These are phyloP conservation scores for Metschnikowia amazonensis DNA, from an alignment of 805 yeast species.

Conservation along the genomic window DNA sequence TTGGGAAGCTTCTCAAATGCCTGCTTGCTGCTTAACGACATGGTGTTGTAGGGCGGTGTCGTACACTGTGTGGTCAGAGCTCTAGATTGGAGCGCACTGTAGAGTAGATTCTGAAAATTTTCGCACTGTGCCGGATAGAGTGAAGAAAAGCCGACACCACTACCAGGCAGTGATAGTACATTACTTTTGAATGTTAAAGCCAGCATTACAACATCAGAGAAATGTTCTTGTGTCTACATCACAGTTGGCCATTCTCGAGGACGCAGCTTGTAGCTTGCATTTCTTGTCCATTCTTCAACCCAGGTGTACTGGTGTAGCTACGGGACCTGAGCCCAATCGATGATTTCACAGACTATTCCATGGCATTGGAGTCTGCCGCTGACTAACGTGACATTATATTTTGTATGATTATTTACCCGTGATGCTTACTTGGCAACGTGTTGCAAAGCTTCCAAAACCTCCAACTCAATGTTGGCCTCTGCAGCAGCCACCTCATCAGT, in stretches of 20 bases:
- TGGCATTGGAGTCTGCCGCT: not conserved
- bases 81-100: slow-evolving; percentile 1
- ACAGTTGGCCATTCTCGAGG: no score
- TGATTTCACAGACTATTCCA: not conserved
- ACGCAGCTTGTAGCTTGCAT: no score
- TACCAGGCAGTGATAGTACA: no score
- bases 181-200: no score
- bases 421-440: slow-evolving; percentile 62
- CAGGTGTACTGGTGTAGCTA: no score
- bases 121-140: slow-evolving; percentile 11
- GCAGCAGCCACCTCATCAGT: slow-evolving; percentile 87
- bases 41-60: slow-evolving; percentile 5
- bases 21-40: slow-evolving; percentile 34
- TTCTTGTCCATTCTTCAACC: no score
- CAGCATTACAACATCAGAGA: no score
- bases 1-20: slow-evolving; percentile 64
- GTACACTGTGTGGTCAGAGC: not conserved
- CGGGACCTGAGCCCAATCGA: not conserved
- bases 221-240: no score
- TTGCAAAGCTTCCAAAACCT: slow-evolving; percentile 92
- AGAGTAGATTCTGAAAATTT: slow-evolving; percentile 11
- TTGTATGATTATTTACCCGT: not conserved
- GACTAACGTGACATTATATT: slow-evolving; percentile 5
- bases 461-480: slow-evolving; percentile 92
- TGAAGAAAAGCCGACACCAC: not conserved